phyloP scores from a whole-genome alignment of 2,329 filamentous ascomycete genomes.

The Chalaropsis ovoidea region DNA sequence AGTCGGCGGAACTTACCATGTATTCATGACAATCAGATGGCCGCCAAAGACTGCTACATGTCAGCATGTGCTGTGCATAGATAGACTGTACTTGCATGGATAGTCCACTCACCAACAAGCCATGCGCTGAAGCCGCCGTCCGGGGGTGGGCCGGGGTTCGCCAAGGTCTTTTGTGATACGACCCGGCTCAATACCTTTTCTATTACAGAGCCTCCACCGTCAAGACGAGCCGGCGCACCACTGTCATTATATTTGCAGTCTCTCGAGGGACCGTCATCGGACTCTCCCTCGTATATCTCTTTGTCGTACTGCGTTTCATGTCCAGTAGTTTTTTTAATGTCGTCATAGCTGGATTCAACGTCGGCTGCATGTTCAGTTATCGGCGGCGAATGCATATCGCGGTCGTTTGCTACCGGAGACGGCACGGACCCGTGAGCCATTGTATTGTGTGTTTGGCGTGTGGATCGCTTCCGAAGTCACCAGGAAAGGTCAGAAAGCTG shows the following conservation, averaged over 20 bases:
- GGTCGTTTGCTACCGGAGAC: background rate
- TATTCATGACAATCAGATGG: conserved; percentile 43
- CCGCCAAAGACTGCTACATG: conserved; percentile 27
- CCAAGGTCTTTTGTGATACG: conserved; percentile 28
- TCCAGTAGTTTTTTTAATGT: conserved; percentile 11
- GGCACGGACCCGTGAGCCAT: background rate
- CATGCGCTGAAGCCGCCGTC: conserved; percentile 43
- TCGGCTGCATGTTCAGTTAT: background rate
- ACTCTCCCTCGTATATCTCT: background rate
- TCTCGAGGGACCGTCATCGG: background rate
- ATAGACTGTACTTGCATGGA: background rate
- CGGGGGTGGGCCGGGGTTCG: conserved; percentile 40
- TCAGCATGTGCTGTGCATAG: background rate
- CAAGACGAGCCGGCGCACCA: background rate
- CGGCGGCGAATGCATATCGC: background rate
- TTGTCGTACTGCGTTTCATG: background rate
- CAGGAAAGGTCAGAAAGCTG: background rate
- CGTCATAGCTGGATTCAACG: conserved; percentile 2
- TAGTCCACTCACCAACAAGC: conserved; percentile 34
- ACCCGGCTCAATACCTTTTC: conserved; percentile 19
- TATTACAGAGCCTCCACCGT: conserved; percentile 13
- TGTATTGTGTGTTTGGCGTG: background rate
- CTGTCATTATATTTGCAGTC: background rate
- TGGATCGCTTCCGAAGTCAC: background rate
- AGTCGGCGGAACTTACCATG: conserved; percentile 34